Percentiles rank a stretch among this genome's conserved stretches.
Conservation (phyloP, 139 green algal species). For the Chlorella sp. region DNA sequence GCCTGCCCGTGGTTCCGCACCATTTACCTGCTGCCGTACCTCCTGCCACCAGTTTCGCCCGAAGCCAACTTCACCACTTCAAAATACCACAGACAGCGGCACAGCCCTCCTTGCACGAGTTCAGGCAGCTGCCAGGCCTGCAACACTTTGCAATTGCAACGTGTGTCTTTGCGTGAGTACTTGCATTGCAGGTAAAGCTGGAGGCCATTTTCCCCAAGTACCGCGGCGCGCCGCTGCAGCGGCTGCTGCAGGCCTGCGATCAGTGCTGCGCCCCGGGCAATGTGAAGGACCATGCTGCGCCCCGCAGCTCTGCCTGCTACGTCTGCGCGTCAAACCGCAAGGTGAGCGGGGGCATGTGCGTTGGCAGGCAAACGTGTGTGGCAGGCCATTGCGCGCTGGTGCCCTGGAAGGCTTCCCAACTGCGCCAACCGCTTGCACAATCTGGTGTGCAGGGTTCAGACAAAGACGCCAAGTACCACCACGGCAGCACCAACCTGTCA, state of each 20-base stretch:
- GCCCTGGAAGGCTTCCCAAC: not conserved
- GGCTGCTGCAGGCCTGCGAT: constrained; percentile 23
- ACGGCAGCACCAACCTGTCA: constrained; percentile 6
- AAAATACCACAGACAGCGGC: no score
- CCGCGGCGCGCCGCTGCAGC: not conserved
- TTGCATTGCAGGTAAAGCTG: constrained; percentile 12
- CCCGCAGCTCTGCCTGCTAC: not conserved
- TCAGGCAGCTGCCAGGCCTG: no score
- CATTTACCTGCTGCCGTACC: no score
- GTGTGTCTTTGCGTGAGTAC: no score
- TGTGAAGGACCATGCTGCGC: not conserved
- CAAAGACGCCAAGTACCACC: not conserved
- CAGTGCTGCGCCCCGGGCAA: constrained; percentile 9
- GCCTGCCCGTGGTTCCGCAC: no score
- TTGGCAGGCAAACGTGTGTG: not conserved
- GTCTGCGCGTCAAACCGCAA: not conserved
- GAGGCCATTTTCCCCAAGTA: constrained; percentile 10
- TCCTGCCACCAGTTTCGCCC: no score
- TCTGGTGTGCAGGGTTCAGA: not conserved
- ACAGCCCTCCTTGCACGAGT: no score
- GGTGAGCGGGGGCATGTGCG: not conserved
- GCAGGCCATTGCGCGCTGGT: not conserved
- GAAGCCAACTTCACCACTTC: no score
- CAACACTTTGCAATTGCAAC: no score
- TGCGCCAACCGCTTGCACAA: no score